These are phyloP conservation scores for Lichtheimia hyalospora DNA, from an alignment of 371 early-diverging fungal species.

Conservation along the genomic window DNA sequence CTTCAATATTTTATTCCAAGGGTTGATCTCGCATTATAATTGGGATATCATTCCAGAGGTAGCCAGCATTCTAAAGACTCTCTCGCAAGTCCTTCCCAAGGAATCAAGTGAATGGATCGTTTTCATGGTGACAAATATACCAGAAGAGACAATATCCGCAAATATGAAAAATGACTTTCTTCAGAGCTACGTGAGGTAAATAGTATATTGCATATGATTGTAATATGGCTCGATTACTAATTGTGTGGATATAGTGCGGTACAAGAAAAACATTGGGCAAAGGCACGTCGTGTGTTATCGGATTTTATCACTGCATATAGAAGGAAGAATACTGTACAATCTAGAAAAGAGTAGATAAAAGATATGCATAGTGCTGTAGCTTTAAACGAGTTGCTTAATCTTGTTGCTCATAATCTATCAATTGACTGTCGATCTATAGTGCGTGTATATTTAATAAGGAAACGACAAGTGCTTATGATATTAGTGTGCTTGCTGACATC, in stretches of 20 bases:
- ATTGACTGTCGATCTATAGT: too few species aligned
- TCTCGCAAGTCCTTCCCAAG: constrained; percentile 48
- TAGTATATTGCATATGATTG: not conserved
- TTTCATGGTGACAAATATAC: constrained; percentile 38
- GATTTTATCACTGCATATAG: constrained; percentile 55
- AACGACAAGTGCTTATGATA: too few species aligned
- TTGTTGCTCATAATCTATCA: too few species aligned
- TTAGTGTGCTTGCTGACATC: too few species aligned
- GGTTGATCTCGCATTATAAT: constrained; percentile 52
- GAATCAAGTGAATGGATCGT: constrained; percentile 41
- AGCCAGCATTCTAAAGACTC: constrained; percentile 39
- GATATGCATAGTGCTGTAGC: too few species aligned
- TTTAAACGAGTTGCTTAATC: too few species aligned
- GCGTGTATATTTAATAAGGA: too few species aligned
- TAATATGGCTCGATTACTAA: not conserved
- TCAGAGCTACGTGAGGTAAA: constrained; percentile 38
- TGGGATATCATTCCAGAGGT: constrained; percentile 52
- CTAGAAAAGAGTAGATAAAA: constrained; percentile 9
- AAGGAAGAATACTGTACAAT: constrained; percentile 18
- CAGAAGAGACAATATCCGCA: constrained; percentile 44
- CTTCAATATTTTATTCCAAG: constrained; percentile 42
- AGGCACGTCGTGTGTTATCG: constrained; percentile 40
- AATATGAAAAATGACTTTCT: constrained; percentile 51
- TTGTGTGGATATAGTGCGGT: constrained; percentile 24
- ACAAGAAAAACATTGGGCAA: constrained; percentile 40